A percentile compares a stretch with the other conserved stretches of the same genome.
Evolutionary conservation across 179 eudicot genomes (phyloP).

Genomic region (Camellia oleifera): DNA sequence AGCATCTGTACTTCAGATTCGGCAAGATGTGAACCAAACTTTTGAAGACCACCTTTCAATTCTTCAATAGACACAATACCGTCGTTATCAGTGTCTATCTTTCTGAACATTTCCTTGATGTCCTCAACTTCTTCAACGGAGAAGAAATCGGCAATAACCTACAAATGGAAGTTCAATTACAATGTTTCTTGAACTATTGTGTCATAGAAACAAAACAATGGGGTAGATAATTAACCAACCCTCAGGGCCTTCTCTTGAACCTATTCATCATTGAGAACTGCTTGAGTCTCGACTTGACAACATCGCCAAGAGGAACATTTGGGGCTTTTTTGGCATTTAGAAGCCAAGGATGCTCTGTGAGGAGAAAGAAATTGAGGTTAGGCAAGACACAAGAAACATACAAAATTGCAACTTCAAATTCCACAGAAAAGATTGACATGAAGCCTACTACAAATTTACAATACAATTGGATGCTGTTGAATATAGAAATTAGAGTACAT

Average conservation of each 20-base stretch:
- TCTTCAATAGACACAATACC: conserved; percentile 75
- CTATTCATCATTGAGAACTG: conserved; percentile 96
- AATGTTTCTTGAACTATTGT: not conserved
- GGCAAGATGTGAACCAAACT: conserved; percentile 64
- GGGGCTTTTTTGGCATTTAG: conserved; percentile 95
- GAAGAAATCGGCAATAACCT: conserved; percentile 92
- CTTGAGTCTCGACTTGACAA: conserved; percentile 84
- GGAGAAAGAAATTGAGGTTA: not conserved
- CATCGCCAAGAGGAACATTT: conserved; percentile 90
- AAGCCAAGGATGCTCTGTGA: conserved; percentile 83
- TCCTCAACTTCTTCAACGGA: conserved; percentile 81
- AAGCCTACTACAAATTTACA: not conserved
- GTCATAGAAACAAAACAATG: not conserved
- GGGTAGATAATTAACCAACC: conserved; percentile 44
- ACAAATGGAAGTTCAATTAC: conserved; percentile 14
- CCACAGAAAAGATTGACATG: not conserved
- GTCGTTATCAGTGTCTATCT: conserved; percentile 75
- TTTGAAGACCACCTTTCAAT: conserved; percentile 68
- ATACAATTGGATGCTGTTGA: not conserved
- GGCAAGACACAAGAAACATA: not conserved
- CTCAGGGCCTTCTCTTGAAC: conserved; percentile 89
- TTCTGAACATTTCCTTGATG: conserved; percentile 72
- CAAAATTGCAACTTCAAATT: not conserved
- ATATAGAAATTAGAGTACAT: no score
- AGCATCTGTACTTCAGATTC: conserved; percentile 85